Base-by-base conservation (phyloP, 2,329 filamentous ascomycete species). In the Diaporthe citrichinensis region DNA sequence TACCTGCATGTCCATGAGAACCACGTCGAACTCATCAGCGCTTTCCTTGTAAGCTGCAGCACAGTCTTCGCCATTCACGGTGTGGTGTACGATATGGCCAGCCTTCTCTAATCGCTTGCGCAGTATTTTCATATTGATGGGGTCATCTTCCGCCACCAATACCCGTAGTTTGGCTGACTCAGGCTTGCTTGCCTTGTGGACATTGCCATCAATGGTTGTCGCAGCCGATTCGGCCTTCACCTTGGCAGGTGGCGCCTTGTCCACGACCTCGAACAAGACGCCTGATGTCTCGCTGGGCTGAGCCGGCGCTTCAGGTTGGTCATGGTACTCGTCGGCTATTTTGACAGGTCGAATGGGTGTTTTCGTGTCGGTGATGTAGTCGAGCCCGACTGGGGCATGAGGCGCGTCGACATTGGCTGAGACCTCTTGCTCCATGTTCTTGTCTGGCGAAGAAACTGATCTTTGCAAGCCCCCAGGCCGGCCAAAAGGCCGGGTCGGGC, bases 1-100 rank as follows among this genome's bases (percentile, higher is more conserved):
- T 82, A 95, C 95, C 88, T 98, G 95, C 90, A 98, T 95, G 81
- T 98, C 95, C 95, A 98, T 98, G 77, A 98, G 87, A 65, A 98
- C 88, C 7, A 95, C 92, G 82, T 98, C 95, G 80, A 94, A 97
- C 31, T 85, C 84, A 36, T 83, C 83, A 0, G 92, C 87, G 69
- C 88, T 89, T 61, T 94, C 93, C 68, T 88, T 89, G 82, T 94
- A 96, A 6, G 91, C 88, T 68, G 88, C 87, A 8, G 94, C 93
- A 80, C 95, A 98, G 80, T 97, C 95, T 81, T 97, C 94, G 10
- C 95, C 95, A 77, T 98, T 98, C 51, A 94, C 88, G 0, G 94
- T 94, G 78, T 96, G 88, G 49, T 89, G 86, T 0, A 97, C 93
- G 0, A 88, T 84, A 78, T 98, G 94, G 0, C 94, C 94, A 1